These are phyloP conservation scores for Tephrocybe sp. DNA, from an alignment of 768 basidiomycete genomes.

Conservation along the genomic window DNA sequence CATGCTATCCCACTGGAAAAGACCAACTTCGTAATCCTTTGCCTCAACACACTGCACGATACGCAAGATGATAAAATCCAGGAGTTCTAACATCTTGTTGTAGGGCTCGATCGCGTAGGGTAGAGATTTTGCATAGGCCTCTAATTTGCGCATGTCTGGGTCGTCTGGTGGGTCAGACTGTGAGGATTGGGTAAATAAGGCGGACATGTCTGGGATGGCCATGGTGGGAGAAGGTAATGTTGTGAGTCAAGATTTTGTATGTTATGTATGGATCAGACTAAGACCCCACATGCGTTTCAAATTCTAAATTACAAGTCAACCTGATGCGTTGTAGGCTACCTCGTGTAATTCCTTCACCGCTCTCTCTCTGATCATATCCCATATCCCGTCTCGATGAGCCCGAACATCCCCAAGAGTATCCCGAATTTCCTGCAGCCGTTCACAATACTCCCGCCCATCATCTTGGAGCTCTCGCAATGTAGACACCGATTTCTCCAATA, in stretches of 20 bases:
- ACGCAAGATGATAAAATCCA: constrained; percentile 69
- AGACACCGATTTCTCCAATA: constrained; percentile 71
- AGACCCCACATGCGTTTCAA: constrained; percentile 4
- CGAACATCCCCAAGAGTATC: constrained; percentile 76
- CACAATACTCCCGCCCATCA: constrained; percentile 84
- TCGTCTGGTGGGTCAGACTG: constrained; percentile 31
- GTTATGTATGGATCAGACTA: neutral
- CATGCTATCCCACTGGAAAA: constrained; percentile 80
- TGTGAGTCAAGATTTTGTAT: constrained; percentile 8
- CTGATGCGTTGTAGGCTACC: constrained; percentile 41
- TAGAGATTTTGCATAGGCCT: constrained; percentile 58
- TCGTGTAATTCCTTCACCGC: constrained; percentile 77
- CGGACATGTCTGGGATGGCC: constrained; percentile 47
- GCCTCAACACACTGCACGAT: constrained; percentile 75
- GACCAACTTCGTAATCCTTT: constrained; percentile 78
- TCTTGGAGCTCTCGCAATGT: constrained; percentile 79
- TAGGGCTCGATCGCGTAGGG: constrained; percentile 79
- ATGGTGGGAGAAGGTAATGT: constrained; percentile 19
- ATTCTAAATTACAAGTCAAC: constrained; percentile 7
- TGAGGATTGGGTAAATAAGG: constrained; percentile 24
- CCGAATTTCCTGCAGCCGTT: constrained; percentile 79
- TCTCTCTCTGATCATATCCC: constrained; percentile 72
- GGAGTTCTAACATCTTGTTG: constrained; percentile 69
- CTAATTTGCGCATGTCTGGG: constrained; percentile 55
- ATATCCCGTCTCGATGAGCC: constrained; percentile 68